Conservation (phyloP, 352 stramenopile genomes). For the Blastocystis sp. region DNA sequence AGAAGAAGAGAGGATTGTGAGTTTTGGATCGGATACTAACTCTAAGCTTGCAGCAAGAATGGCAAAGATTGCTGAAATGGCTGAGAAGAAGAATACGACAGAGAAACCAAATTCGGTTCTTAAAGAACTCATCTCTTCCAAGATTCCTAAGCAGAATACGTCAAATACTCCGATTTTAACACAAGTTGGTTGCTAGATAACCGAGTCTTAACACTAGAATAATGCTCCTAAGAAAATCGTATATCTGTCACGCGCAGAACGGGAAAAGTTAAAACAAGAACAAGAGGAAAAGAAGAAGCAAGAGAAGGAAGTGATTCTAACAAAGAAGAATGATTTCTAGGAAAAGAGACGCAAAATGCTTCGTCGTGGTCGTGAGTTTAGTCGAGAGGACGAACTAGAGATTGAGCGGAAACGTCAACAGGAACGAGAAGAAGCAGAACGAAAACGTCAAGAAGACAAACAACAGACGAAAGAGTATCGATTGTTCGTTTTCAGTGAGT, state of each 20-base stretch:
- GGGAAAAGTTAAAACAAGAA: slow-evolving; percentile 38
- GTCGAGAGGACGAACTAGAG: slow-evolving; percentile 37
- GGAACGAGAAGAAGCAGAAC: slow-evolving; percentile 64
- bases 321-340: background rate
- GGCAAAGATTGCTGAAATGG: slow-evolving; percentile 56
- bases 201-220: background rate
- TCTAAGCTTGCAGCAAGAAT: slow-evolving; percentile 52
- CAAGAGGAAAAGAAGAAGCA: slow-evolving; percentile 12
- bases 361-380: slow-evolving; percentile 24
- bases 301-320: background rate
- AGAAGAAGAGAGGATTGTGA: slow-evolving; percentile 50
- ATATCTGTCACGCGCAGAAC: slow-evolving; percentile 54
- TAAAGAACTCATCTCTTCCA: slow-evolving; percentile 4
- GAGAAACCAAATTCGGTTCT: background rate
- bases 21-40: background rate
- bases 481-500: background rate
- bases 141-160: background rate
- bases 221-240: background rate
- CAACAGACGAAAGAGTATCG: slow-evolving; percentile 40
- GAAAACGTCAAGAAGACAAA: slow-evolving; percentile 68
- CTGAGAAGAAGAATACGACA: background rate
- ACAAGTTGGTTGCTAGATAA: background rate
- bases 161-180: background rate
- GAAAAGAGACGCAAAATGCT: background rate
- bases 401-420: slow-evolving; percentile 66